Base-by-base conservation (phyloP, 2,329 filamentous ascomycete genomes). In the Apiospora malaysiana region DNA sequence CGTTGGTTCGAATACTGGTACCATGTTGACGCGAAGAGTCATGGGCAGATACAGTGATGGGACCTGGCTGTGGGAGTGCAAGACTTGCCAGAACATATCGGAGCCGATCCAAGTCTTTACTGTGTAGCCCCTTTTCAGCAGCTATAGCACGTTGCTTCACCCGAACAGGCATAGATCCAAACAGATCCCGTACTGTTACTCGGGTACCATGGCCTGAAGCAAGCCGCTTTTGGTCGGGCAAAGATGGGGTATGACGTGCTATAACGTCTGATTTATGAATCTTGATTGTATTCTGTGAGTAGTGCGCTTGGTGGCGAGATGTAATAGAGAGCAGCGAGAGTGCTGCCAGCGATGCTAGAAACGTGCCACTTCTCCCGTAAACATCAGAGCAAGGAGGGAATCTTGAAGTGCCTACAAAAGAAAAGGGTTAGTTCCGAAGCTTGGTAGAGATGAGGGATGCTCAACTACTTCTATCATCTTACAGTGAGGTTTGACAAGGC, bases 151-250 rank as follows among this genome's bases (percentile, higher is more conserved):
- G 88, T 75, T 94, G 93, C 78, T 96, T 97, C 37, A 97, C 91
- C 18, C 95, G 90, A 16, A 98, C 95, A 0, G 95, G 94, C 89
- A 98, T 93, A 71, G 91, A 92, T 0, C 95, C 94, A 81, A 98
- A 98, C 0, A 98, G 84, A 79, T 97, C 91, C 70, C 91, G 89
- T 7, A 97, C 92, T 0, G 87, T 87, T 1, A 95, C 90, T 40
- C 89, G 88, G 0, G 95, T 97, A 5, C 95, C 95, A 82, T 93
- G 90, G 25, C 83, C 79, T 70, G 86, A 87, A 46, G 81, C 83
- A 10, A 85, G 76, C 8, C 93, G 76, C 66, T 86, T 84, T 65
- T 93, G 87, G 67, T 90, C 87, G 9, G 85, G 80, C 14, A 86
- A 83, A 6, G 90, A 88, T 7, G 93, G 92, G 1, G 85, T 82